Conservation (phyloP, 805 yeast genomes). For the Saturnispora besseyi region DNA sequence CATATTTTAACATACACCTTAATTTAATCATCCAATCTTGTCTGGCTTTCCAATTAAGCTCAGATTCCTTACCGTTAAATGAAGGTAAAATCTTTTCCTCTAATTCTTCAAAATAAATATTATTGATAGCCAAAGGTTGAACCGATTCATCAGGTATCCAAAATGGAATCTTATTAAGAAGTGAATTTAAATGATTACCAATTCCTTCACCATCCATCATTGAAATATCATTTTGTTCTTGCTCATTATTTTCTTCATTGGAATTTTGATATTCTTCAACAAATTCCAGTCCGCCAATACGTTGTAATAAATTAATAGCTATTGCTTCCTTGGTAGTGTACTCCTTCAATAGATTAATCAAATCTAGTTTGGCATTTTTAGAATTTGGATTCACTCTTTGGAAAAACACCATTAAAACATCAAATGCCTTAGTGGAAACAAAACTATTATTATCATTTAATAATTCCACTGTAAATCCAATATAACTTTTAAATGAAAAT, state of each 20-base stretch:
- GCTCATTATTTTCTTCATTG: slow-evolving; percentile 13
- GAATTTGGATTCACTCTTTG: slow-evolving; percentile 23
- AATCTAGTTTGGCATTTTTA: slow-evolving; percentile 36
- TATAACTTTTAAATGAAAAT: slow-evolving; percentile 23
- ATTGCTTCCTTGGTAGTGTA: slow-evolving; percentile 25
- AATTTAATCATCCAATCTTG: slow-evolving; percentile 52
- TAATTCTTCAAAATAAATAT: slow-evolving; percentile 26
- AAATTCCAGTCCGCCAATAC: slow-evolving; percentile 19
- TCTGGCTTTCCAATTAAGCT: slow-evolving; percentile 73
- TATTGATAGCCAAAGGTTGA: slow-evolving; percentile 22
- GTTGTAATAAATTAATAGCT: slow-evolving; percentile 20
- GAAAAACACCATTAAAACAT: slow-evolving; percentile 32
- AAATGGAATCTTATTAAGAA: background rate
- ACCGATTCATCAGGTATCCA: slow-evolving; percentile 2
- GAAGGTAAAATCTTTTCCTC: slow-evolving; percentile 23
- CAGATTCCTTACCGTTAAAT: slow-evolving; percentile 75
- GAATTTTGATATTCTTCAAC: slow-evolving; percentile 15
- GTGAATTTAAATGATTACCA: background rate
- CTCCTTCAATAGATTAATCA: slow-evolving; percentile 32
- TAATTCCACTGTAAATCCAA: slow-evolving; percentile 20
- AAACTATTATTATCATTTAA: slow-evolving; percentile 14
- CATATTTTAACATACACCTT: slow-evolving; percentile 55
- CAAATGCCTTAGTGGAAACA: slow-evolving; percentile 16
- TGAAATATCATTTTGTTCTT: background rate
- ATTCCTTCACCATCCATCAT: background rate